phyloP scores from a whole-genome alignment of 2,329 filamentous ascomycete genomes.

The Raffaelea ambrosiae region DNA sequence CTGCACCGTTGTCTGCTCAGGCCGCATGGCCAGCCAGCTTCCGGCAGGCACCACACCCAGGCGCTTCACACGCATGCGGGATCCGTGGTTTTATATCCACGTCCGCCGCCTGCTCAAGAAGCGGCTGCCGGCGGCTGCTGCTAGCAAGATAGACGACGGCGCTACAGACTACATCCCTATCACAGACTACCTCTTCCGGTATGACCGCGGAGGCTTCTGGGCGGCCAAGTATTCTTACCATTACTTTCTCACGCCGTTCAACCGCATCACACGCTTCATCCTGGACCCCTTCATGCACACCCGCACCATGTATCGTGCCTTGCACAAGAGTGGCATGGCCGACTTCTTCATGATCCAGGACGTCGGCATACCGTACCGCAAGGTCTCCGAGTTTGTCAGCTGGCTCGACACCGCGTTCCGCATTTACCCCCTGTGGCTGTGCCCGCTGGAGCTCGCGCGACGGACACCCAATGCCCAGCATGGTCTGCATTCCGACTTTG shows the following conservation, averaged over 20 bases:
- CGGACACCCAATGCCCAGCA: slow-evolving; percentile 30
- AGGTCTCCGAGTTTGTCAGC: slow-evolving; percentile 32
- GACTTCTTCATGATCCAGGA: slow-evolving; percentile 59
- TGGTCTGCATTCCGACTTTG: slow-evolving; percentile 39
- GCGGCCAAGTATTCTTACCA: slow-evolving; percentile 52
- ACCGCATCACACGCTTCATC: slow-evolving; percentile 50
- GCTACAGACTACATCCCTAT: slow-evolving; percentile 46
- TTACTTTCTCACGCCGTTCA: slow-evolving; percentile 60
- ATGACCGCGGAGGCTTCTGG: slow-evolving; percentile 64
- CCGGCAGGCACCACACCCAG: slow-evolving; percentile 24
- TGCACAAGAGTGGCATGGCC: slow-evolving; percentile 52
- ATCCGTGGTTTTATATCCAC: slow-evolving; percentile 70
- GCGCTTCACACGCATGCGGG: slow-evolving; percentile 47
- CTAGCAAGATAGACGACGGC: slow-evolving; percentile 6
- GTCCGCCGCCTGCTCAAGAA: slow-evolving; percentile 35
- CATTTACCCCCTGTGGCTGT: slow-evolving; percentile 52
- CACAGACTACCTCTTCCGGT: slow-evolving; percentile 61
- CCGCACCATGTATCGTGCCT: slow-evolving; percentile 55
- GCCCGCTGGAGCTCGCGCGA: slow-evolving; percentile 38
- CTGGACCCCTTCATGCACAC: slow-evolving; percentile 57
- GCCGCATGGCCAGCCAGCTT: slow-evolving; percentile 42
- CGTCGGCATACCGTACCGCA: slow-evolving; percentile 41
- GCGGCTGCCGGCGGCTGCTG: slow-evolving; percentile 13
- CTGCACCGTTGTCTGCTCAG: slow-evolving; percentile 52
- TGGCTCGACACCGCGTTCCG: slow-evolving; percentile 36